Evolutionary conservation across 805 yeast species (phyloP), one percentile per base, ranked within the genome.

Genomic region (Lipomyces chichibuensis): DNA sequence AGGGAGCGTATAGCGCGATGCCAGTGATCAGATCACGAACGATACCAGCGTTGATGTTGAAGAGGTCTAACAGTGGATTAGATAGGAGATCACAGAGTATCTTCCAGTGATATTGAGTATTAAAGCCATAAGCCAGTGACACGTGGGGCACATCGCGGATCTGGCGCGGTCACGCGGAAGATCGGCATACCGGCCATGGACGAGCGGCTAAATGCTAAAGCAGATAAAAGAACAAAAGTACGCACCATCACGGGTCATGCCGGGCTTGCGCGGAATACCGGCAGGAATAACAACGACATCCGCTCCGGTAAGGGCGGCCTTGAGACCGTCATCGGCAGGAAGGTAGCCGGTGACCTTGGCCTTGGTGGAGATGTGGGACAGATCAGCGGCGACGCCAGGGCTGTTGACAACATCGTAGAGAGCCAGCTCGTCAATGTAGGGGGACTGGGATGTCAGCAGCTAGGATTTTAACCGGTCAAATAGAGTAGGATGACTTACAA

Each of bases 201-300:
- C 6, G 17, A 35, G 43, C 43, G 43, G 43, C 43, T 37, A 37
- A 13, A 9, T 37, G 43, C 17, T 37, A 37, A 13, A 17, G 7
- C 1, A 23, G 20, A 49, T 23, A 27, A 14, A 43, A 46, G 14
- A 32, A 54, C 13, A 32, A 23, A 9, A 43, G 1, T 39, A 55
- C 65, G 13, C 51, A 67, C 70, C 97, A 77, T 90, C 97, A 80
- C 97, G 87, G 67, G 96, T 89, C 97, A 91, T 91, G 65, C 97
- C 97, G 54, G 97, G 97, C 82, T 91, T 91, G 82, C 97, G 88
- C 75, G 97, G 96, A 53, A 91, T 88, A 69, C 97, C 97, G 46
- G 97, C 97, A 58, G 96, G 96, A 74, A 93, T 91, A 66, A 93
- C 85, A 62, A 93, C 93, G 68, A 93, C 88, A 75, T 92, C 96